Conservation (phyloP, 2,329 filamentous ascomycete species). For the Aspergillus transmontanensis region DNA sequence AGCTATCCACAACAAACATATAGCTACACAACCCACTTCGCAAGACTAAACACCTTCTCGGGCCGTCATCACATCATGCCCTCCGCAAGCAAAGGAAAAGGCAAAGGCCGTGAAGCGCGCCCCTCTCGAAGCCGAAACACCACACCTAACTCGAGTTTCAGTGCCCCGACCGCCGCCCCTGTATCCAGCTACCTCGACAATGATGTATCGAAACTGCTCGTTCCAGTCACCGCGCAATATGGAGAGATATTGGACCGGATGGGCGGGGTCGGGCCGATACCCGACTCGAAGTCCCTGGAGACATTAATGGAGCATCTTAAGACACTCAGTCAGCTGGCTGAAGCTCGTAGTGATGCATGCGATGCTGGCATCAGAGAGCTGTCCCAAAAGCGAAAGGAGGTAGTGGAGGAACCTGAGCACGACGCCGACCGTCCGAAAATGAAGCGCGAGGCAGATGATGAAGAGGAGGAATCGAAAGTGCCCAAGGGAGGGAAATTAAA, state of each 20-base stretch:
- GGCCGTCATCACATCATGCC: slow-evolving; percentile 38
- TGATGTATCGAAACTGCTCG: slow-evolving; percentile 51
- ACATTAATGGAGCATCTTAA: slow-evolving; percentile 58
- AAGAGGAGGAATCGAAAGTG: slow-evolving; percentile 47
- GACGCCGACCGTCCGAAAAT: slow-evolving; percentile 52
- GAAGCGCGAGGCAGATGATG: slow-evolving; percentile 49
- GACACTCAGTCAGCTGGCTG: slow-evolving; percentile 59
- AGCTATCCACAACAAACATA: neutral
- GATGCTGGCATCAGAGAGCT: slow-evolving; percentile 63
- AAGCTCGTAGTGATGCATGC: slow-evolving; percentile 59
- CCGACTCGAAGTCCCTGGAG: slow-evolving; percentile 51
- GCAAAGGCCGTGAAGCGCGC: slow-evolving; percentile 55
- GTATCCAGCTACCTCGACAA: slow-evolving; percentile 59
- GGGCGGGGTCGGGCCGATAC: slow-evolving; percentile 50
- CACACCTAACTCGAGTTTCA: slow-evolving; percentile 60
- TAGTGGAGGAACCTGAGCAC: slow-evolving; percentile 53
- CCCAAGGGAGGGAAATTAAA: slow-evolving; percentile 68
- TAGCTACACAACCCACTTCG: neutral
- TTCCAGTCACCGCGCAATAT: slow-evolving; percentile 54
- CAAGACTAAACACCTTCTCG: neutral
- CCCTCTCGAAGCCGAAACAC: slow-evolving; percentile 64
- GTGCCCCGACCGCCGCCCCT: slow-evolving; percentile 41
- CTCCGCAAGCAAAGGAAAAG: slow-evolving; percentile 52
- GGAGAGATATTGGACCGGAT: slow-evolving; percentile 60
- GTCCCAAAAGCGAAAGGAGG: slow-evolving; percentile 59